Evolutionary conservation across 2,329 filamentous ascomycete genomes (phyloP), one percentile per base, ranked within the genome.

Genomic region (Didymella pinodella): DNA sequence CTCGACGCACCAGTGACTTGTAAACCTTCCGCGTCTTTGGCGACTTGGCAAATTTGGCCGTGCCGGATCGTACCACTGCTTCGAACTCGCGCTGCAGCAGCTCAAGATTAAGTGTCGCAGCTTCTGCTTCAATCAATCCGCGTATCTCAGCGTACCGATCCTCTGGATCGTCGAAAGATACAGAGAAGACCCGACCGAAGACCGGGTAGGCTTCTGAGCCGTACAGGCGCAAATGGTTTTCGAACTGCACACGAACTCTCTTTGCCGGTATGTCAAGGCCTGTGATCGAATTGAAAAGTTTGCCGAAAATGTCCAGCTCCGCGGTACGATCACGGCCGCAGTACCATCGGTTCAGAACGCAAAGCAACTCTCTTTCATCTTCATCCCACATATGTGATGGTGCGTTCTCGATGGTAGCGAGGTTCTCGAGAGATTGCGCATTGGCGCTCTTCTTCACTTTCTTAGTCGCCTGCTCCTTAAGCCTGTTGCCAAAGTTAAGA

Each of bases 111-210:
- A 53, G 45, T 0, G 38, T 10, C 0, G 2, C 0, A 0, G 65
- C 63, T 4, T 56, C 59, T 0, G 16, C 25, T 31, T 69, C 59
- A 2, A 69, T 60, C 3, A 46, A 26, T 0, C 11, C 3, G 2
- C 59, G 54, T 0, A 65, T 53, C 0, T 58, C 22, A 0, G 31
- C 7, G n/a, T 66, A 70, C 0, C 2, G 16, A 2, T 48, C 49
- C 1, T 59, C 4, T 0, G 65, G 59, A 36, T 68, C 61, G 0
- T 59, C 4, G 7, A 70, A 69, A 0, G 62, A 61, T 1, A 58
- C 25, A 0, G 32, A 29, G 11, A 56, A 60, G 0, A 61, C 64
- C 36, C 44, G 34, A 18, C 31, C 32, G 44, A 67, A 25, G 43
- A 43, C 0, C 14, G 54, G 26, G 54, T 32, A 64, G 0, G 57